Evolutionary conservation across 768 basidiomycete species (phyloP).

Genomic region (Gelatoporia subvermispora): DNA sequence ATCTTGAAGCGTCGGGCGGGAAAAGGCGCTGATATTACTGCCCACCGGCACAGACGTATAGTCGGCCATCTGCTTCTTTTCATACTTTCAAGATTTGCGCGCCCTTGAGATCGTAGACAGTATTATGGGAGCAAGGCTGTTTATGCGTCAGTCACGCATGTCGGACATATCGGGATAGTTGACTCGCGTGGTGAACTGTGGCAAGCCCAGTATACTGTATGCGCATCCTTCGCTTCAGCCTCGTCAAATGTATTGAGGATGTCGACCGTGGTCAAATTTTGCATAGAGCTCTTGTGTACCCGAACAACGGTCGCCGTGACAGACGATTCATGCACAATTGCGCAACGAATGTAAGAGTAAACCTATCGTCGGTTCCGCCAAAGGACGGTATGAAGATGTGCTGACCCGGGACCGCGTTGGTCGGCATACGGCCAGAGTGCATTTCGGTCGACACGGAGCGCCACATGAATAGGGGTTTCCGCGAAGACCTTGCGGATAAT

Average conservation of each 20-base stretch:
- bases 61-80: constrained; percentile 74
- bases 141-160: not conserved
- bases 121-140: constrained; percentile 55
- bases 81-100: constrained; percentile 69
- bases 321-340: constrained; percentile 65
- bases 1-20: constrained; percentile 58
- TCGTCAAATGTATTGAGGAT: constrained; percentile 17
- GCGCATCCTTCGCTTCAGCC: constrained; percentile 21
- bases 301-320: constrained; percentile 73
- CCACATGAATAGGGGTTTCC: constrained; percentile 69
- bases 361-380: constrained; percentile 90
- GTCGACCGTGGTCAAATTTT: constrained; percentile 25
- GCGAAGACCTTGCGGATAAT: constrained; percentile 78
- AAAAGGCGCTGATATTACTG: constrained; percentile 40
- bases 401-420: constrained; percentile 34
- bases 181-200: constrained; percentile 28
- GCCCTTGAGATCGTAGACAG: constrained; percentile 60
- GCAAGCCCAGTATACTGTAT: constrained; percentile 7
- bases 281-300: constrained; percentile 40
- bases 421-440: constrained; percentile 25
- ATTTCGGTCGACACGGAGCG: constrained; percentile 80
- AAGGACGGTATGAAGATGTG: constrained; percentile 88
- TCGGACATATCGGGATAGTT: not conserved
- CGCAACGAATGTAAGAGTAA: constrained; percentile 75
- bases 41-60: constrained; percentile 36